A percentile compares a stretch with the other conserved stretches of the same genome.
Evolutionary conservation across 164 flowering plant species (phyloP).

Genomic region (Aristolochia californica): DNA sequence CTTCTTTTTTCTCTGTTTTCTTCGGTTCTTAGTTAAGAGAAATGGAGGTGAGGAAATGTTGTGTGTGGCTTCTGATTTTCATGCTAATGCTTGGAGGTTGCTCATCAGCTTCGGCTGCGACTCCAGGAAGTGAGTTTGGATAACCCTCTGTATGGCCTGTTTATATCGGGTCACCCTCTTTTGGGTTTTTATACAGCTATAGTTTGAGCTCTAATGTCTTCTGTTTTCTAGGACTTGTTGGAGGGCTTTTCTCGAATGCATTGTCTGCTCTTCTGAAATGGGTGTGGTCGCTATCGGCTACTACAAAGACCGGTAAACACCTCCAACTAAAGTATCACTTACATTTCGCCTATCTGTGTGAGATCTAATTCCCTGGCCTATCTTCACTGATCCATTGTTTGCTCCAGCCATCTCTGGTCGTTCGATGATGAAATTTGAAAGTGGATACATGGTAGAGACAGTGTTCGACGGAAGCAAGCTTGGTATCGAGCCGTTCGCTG

Average conservation of each 20-base stretch:
- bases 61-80: conserved; percentile 28
- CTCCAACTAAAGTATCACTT: neutral
- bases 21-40: neutral
- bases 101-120: conserved; percentile 38
- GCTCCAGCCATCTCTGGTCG: conserved; percentile 55
- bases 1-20: neutral
- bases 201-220: neutral
- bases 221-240: conserved; percentile 54
- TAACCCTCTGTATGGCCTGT: neutral
- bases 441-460: conserved; percentile 88
- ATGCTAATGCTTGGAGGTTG: conserved; percentile 34
- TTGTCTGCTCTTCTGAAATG: conserved; percentile 58
- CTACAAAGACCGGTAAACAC: conserved; percentile 57
- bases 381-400: conserved; percentile 10
- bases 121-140: conserved; percentile 63
- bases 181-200: neutral
- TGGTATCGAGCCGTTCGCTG: conserved; percentile 79
- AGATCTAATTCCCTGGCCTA: conserved; percentile 4
- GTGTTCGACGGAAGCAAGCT: conserved; percentile 98
- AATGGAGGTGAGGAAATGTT: conserved; percentile 30
- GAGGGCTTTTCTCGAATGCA: conserved; percentile 61
- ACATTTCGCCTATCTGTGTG: neutral
- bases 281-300: conserved; percentile 62
- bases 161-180: conserved; percentile 1
- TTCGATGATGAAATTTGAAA: conserved; percentile 86